Percentiles rank a stretch among this genome's conserved stretches.
Evolutionary conservation across 139 green algal species (phyloP).

Genomic region (Pycnococcus provasolii): DNA sequence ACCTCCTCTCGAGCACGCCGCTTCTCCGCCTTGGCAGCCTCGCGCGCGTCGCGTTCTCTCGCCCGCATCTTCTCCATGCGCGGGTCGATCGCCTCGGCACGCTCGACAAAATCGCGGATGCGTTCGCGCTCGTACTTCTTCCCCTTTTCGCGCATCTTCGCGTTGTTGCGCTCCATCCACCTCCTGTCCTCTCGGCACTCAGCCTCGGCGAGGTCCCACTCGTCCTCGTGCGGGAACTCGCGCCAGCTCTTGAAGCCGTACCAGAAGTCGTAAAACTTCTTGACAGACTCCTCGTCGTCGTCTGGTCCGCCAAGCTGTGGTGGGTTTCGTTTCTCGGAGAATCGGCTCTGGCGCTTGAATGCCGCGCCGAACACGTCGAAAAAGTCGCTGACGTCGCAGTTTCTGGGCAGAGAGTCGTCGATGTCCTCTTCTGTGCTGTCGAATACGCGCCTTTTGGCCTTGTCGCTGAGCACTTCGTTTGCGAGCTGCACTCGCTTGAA

Average conservation of each 20-base stretch:
- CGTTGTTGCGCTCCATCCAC: slow-evolving; percentile 17
- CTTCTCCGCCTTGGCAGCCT: slow-evolving; percentile 9
- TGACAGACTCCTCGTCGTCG: slow-evolving; percentile 4
- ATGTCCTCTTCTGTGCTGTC: slow-evolving; percentile 7
- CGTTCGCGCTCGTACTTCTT: slow-evolving; percentile 19
- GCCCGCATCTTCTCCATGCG: slow-evolving; percentile 10
- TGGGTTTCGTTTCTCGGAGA: slow-evolving; percentile 1
- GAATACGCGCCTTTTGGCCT: slow-evolving; percentile 9
- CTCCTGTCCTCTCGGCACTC: slow-evolving; percentile 4
- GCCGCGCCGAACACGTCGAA: slow-evolving; percentile 2
- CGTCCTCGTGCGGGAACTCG: slow-evolving; percentile 20
- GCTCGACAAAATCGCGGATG: slow-evolving; percentile 16
- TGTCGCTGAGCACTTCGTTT: slow-evolving; percentile 11
- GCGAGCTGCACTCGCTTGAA: slow-evolving; percentile 15
- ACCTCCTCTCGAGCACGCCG: not conserved
- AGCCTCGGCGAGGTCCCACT: slow-evolving; percentile 15
- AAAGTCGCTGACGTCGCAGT: not conserved
- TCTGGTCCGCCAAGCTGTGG: not conserved
- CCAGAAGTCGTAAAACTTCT: slow-evolving; percentile 22
- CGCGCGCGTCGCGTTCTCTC: slow-evolving; percentile 2
- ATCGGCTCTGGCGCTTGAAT: slow-evolving; percentile 6
- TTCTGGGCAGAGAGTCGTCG: not conserved
- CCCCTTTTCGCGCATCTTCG: slow-evolving; percentile 1
- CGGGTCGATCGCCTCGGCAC: slow-evolving; percentile 14
- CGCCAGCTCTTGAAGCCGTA: slow-evolving; percentile 17